Base-by-base conservation (phyloP, 1,284 basidiomycete genomes). In the Cryptococcus jaspeensis region DNA sequence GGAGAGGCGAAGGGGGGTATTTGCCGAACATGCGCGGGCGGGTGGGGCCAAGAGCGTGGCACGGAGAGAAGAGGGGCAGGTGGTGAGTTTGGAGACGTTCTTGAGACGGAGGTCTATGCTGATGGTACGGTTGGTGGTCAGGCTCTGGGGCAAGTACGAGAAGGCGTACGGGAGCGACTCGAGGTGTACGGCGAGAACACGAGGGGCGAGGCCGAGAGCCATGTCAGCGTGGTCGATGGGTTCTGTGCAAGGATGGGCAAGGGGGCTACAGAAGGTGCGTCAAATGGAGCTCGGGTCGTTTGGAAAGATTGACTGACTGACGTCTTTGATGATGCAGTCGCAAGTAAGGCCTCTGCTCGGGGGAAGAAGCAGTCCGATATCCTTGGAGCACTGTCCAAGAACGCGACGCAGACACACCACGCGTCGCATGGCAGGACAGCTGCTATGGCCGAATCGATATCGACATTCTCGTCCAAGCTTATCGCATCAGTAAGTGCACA, bases 101-200 rank as follows among this genome's bases (percentile, higher is more conserved):
- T 50, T 53, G 38, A 20, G 35, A 1, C 11, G 8, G 15, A 43
- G 16, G 35, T 50, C 8, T 42, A 56, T 15, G 49, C 52, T 44
- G 52, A 59, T 38, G 50, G 52, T 32, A 52, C 49, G 16, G 20
- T 20, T 52, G 16, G 20, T 20, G 49, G 13, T 1, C 52, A 65
- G 62, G 69, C 72, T 25, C 44, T 76, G 6, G 55, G 28, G 1
- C 61, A 65, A n/a, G 67, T 70, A 4, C 43, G 52, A 28, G 42
- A 42, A 18, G 69, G 66, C 9, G 54, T 72, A 50, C 52, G 57
- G 18, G 42, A 40, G 1, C 37, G 58, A 36, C 55, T 75, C 16
- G 61, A 65, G 28, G 59, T 44, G 36, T 74, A 69, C 42, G 68
- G 65, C 5, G 28, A 41, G 41, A 56, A 65, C 20, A 69, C 65